Percentiles rank a stretch among this genome's conserved stretches.
These are phyloP conservation scores for Fraxinus paxiana DNA, from an alignment of 305 asterid genomes.

Conservation along the genomic window DNA sequence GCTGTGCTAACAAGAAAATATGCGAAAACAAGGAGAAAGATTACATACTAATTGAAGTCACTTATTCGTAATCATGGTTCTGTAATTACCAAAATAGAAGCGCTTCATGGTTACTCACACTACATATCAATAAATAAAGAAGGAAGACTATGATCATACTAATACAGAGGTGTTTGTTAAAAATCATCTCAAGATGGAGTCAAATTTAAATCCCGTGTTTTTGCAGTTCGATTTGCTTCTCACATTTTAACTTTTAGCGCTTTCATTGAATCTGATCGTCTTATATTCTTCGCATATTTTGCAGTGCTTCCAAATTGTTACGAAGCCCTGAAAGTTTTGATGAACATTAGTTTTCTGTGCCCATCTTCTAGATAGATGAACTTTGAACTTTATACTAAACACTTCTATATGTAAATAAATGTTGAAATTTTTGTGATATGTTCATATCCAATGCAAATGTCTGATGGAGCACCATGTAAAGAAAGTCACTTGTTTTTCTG, in stretches of 20 bases:
- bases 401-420: background rate
- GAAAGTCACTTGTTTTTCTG: background rate
- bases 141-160: background rate
- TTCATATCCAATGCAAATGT: background rate
- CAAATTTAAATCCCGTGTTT: background rate
- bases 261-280: background rate
- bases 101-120: background rate
- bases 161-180: background rate
- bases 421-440: background rate
- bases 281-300: background rate
- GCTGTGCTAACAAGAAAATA: background rate
- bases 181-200: background rate
- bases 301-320: background rate
- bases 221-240: background rate
- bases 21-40: background rate
- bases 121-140: background rate
- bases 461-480: background rate
- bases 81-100: background rate
- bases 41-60: background rate
- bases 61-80: background rate
- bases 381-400: background rate
- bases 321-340: background rate
- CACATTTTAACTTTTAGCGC: background rate
- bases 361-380: background rate
- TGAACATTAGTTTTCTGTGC: background rate